Evolutionary conservation across 2,329 filamentous ascomycete genomes (phyloP), one percentile per base, ranked within the genome.

Genomic region (Aspergillus puulaauensis): DNA sequence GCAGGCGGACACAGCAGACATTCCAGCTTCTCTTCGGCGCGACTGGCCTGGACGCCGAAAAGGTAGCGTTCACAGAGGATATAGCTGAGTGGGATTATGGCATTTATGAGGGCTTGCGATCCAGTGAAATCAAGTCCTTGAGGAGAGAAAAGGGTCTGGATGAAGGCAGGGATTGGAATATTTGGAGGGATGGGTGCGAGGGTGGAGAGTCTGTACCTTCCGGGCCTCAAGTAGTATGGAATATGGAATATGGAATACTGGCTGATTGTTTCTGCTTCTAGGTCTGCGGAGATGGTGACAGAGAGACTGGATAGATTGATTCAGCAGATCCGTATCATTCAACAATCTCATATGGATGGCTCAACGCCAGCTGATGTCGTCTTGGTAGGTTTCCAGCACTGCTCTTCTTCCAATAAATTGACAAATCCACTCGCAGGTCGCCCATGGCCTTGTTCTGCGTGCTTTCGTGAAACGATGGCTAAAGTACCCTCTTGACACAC

Each of bases 171-270:
- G 68, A 72, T 24, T 86, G 83, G 83, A 76, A 83, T 69, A 85
- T 86, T 49, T 86, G 83, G 83, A 70, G 70, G 12, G 82, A 85
- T 73, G 83, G 83, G 0, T 86, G 83, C 68, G 81, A 84, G 59
- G 81, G 75, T 15, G 81, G 83, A 64, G 82, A 84, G 80, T 81
- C 69, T 60, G 72, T 64, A 2, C 27, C 4, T 1, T 11, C 27
- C 17, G n/a, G 4, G 40, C 14, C 53, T 54, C 6, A 31, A 31
- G 27, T 4, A 31, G 1, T 31, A 24, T 24, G 1, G 9, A 11
- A 9, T 11, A 31, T 21, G 21, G 21, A 31, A 4, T 31, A 24
- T 7, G 23, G 27, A 31, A 27, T 11, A 31, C 3, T 17, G 19
- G 33, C 33, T 39, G 17, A 37, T 39, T 23, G 6, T 0, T 11